These are phyloP conservation scores for Porodaedalea pini DNA, from an alignment of 1,284 basidiomycete genomes.

Conservation along the genomic window DNA sequence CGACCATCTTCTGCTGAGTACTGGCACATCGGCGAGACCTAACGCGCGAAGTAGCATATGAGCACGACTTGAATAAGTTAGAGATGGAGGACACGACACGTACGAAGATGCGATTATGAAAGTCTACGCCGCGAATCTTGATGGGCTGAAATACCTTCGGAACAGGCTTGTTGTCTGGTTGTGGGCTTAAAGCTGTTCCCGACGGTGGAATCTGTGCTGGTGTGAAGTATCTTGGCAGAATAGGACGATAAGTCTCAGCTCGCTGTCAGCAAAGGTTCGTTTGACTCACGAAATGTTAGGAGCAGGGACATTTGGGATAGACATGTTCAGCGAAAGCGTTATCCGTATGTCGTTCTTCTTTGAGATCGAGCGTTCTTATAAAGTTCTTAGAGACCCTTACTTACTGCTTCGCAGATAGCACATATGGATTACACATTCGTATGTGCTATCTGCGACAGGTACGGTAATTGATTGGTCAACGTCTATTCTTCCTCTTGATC, in stretches of 20 bases:
- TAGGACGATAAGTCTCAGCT: background rate
- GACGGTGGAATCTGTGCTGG: constrained; percentile 49
- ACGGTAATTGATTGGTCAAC: too few species aligned
- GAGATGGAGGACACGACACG: constrained; percentile 21
- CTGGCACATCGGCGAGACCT: constrained; percentile 52
- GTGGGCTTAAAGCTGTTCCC: constrained; percentile 44
- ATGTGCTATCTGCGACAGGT: too few species aligned
- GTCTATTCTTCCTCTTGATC: too few species aligned
- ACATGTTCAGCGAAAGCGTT: too few species aligned
- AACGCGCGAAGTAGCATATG: background rate
- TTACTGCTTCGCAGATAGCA: too few species aligned
- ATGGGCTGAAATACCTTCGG: constrained; percentile 64
- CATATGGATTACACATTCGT: too few species aligned
- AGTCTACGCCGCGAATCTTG: constrained; percentile 45
- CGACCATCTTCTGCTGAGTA: constrained; percentile 61
- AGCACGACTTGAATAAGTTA: background rate
- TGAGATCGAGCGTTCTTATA: too few species aligned
- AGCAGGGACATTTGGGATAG: constrained; percentile 16
- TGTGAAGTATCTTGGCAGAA: constrained; percentile 42
- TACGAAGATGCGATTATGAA: constrained; percentile 40
- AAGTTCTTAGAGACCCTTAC: too few species aligned
- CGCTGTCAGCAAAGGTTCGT: background rate
- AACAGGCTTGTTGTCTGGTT: constrained; percentile 40
- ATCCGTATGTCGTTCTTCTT: too few species aligned
- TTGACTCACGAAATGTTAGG: constrained; percentile 8